Evolutionary conservation across 2,329 filamentous ascomycete genomes (phyloP).

Genomic region (Beauveria brongniartii): DNA sequence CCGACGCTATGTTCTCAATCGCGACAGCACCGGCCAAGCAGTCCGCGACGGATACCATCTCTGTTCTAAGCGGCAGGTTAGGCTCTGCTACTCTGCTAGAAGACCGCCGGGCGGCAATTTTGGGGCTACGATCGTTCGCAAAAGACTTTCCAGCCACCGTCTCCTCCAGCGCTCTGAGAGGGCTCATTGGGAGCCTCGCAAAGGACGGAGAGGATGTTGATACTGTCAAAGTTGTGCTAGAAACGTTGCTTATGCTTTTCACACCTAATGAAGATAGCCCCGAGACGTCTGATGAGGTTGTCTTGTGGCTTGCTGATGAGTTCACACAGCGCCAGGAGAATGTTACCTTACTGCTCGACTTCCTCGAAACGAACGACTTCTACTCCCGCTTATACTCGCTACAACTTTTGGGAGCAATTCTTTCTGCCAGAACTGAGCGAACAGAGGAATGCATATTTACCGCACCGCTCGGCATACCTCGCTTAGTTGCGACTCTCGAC

Average conservation of each 20-base stretch:
- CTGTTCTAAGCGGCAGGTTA: slow-evolving; percentile 77
- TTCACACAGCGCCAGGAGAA: slow-evolving; percentile 98
- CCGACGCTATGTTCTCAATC: slow-evolving; percentile 51
- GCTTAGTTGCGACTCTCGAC: slow-evolving; percentile 75
- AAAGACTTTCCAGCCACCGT: slow-evolving; percentile 96
- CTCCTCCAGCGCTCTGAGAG: slow-evolving; percentile 82
- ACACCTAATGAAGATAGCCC: slow-evolving; percentile 62
- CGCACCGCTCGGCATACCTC: slow-evolving; percentile 79
- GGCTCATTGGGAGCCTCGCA: slow-evolving; percentile 74
- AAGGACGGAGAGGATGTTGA: slow-evolving; percentile 93
- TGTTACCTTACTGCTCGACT: slow-evolving; percentile 79
- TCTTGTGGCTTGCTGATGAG: slow-evolving; percentile 92
- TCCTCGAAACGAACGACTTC: slow-evolving; percentile 80
- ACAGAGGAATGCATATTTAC: slow-evolving; percentile 92
- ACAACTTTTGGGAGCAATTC: slow-evolving; percentile 80
- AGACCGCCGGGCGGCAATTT: slow-evolving; percentile 86
- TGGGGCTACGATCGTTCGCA: slow-evolving; percentile 88
- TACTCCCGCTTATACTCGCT: slow-evolving; percentile 87
- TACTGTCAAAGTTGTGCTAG: slow-evolving; percentile 88
- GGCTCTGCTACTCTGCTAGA: slow-evolving; percentile 86
- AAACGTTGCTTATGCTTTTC: slow-evolving; percentile 93
- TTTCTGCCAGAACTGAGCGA: slow-evolving; percentile 75
- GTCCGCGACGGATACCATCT: slow-evolving; percentile 91
- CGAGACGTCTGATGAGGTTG: slow-evolving; percentile 93
- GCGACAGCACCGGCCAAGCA: slow-evolving; percentile 80